phyloP scores from a whole-genome alignment of 768 basidiomycete genomes.

The Pleurotus ostreatus region DNA sequence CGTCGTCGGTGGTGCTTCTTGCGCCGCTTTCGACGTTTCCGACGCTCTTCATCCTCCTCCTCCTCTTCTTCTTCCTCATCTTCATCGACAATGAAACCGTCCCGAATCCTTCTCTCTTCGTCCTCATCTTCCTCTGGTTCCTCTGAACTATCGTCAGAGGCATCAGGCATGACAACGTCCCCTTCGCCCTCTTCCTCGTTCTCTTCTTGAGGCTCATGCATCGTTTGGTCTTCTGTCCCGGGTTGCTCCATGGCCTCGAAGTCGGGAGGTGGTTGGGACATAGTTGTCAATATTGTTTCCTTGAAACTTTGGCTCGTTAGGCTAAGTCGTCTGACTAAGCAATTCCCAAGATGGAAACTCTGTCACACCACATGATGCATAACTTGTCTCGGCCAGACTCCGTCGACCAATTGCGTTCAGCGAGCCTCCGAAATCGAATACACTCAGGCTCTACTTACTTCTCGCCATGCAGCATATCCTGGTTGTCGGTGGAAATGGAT shows the following conservation, averaged over 20 bases:
- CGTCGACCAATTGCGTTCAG: neutral
- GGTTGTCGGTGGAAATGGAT: conserved; percentile 99
- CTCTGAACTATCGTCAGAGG: conserved; percentile 81
- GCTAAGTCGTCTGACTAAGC: neutral
- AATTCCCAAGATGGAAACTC: neutral
- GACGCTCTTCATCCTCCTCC: conserved; percentile 55
- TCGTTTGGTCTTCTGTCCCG: conserved; percentile 48
- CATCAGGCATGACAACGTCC: conserved; percentile 49
- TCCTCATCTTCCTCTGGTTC: conserved; percentile 91
- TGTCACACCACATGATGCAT: no score
- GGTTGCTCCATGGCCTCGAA: neutral
- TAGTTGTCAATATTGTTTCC: neutral
- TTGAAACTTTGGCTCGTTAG: neutral
- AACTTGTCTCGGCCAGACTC: neutral
- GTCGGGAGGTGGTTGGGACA: conserved; percentile 4
- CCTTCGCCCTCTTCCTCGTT: conserved; percentile 51
- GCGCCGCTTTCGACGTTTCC: conserved; percentile 57
- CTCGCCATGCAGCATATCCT: conserved; percentile 53
- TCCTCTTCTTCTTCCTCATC: conserved; percentile 86
- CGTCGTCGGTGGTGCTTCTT: conserved; percentile 59
- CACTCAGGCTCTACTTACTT: conserved; percentile 21
- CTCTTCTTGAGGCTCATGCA: conserved; percentile 50
- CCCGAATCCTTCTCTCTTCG: conserved; percentile 71
- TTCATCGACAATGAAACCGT: conserved; percentile 91
- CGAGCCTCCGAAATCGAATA: neutral